A percentile compares a stretch with the other conserved stretches of the same genome.
phyloP scores from a whole-genome alignment of 345 rosid species.

The Raphanus sativus region DNA sequence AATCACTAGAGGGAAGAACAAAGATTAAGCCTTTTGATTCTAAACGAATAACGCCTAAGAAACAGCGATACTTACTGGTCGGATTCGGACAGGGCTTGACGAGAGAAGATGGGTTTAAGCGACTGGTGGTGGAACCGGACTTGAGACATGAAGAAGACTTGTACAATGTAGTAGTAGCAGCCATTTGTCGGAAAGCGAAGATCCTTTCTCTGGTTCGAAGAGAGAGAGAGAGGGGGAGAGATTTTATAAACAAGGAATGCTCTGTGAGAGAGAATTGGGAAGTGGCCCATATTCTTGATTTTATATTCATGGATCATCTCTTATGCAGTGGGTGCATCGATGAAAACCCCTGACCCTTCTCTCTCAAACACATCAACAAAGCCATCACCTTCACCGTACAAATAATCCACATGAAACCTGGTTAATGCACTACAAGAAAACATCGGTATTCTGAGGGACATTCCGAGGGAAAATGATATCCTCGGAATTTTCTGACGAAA shows the following conservation, averaged over 20 bases:
- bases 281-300: no score
- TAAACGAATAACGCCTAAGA: not conserved
- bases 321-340: no score
- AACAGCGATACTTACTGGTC: conserved; percentile 27
- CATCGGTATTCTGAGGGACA: no score
- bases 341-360: not conserved
- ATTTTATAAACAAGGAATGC: not conserved
- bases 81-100: conserved; percentile 9
- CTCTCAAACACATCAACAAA: not conserved
- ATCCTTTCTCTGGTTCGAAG: conserved; percentile 11
- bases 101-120: conserved; percentile 25
- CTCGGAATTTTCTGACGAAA: no score
- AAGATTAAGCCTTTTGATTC: not conserved
- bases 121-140: conserved; percentile 25
- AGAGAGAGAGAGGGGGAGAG: not conserved
- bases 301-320: no score
- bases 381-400: conserved; percentile 14
- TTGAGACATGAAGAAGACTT: conserved; percentile 32
- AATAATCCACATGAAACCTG: not conserved
- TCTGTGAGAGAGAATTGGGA: not conserved
- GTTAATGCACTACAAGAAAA: no score
- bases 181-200: conserved; percentile 34
- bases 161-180: conserved; percentile 35
- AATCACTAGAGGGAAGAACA: not conserved
- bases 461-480: no score